These are phyloP conservation scores for Cinnamomum micranthum DNA, from an alignment of 164 flowering plant species.

Conservation along the genomic window DNA sequence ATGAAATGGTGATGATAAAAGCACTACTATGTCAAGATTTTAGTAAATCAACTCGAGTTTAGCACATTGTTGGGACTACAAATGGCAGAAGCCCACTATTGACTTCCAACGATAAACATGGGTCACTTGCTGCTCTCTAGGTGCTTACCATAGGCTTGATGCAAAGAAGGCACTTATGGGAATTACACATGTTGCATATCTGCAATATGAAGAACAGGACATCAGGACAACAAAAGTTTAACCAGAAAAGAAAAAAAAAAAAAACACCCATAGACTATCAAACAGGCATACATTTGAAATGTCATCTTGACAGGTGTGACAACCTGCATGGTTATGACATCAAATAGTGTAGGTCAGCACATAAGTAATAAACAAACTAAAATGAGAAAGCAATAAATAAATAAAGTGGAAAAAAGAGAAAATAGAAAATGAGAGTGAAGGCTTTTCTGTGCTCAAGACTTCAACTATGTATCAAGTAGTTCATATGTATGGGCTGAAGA, in stretches of 20 bases:
- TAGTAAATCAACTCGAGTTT: background rate
- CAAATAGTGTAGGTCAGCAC: background rate
- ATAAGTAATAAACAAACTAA: background rate
- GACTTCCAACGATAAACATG: background rate
- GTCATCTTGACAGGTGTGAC: conserved; percentile 97
- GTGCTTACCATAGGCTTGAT: conserved; percentile 88
- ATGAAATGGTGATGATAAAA: too few species aligned
- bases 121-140: background rate
- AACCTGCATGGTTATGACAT: conserved; percentile 48
- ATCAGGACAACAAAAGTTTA: background rate
- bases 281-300: conserved; percentile 71
- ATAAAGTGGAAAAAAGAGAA: background rate
- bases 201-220: conserved; percentile 19
- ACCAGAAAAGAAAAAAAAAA: background rate
- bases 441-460: background rate
- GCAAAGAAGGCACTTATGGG: conserved; percentile 99
- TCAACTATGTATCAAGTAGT: background rate
- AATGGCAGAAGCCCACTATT: background rate
- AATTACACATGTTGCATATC: conserved; percentile 89
- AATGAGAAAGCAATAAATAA: background rate
- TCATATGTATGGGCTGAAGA: background rate
- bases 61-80: background rate
- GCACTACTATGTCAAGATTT: background rate
- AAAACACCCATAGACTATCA: background rate
- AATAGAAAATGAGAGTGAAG: background rate